Evolutionary conservation across 1,139 yeast species (phyloP).

Genomic region (Yamadazyma kanchanaburiensis): DNA sequence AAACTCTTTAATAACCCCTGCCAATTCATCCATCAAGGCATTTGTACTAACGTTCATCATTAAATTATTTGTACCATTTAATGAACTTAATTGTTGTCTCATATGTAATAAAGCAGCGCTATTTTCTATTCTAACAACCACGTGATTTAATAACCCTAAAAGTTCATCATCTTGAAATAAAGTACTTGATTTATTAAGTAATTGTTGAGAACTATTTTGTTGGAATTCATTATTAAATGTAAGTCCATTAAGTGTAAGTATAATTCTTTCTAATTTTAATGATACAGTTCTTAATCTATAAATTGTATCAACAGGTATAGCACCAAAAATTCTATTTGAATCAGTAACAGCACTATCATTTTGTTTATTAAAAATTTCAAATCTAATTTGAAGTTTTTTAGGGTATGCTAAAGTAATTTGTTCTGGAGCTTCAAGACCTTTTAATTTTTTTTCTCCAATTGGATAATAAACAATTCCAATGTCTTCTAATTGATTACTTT

Average conservation of each 20-base stretch:
- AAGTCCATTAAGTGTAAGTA: constrained; percentile 36
- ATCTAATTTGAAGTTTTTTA: constrained; percentile 55
- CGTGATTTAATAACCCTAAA: constrained; percentile 55
- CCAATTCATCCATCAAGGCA: constrained; percentile 26
- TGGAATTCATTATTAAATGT: constrained; percentile 25
- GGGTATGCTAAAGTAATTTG: constrained; percentile 80
- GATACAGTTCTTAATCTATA: constrained; percentile 48
- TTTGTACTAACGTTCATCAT: constrained; percentile 19
- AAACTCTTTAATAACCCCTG: constrained; percentile 12
- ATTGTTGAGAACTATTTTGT: constrained; percentile 22
- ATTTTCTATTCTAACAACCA: constrained; percentile 63
- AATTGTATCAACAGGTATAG: constrained; percentile 42
- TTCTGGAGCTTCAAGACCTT: constrained; percentile 95
- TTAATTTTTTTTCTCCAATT: constrained; percentile 83
- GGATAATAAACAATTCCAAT: constrained; percentile 69
- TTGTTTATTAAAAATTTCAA: constrained; percentile 39
- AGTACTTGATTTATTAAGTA: constrained; percentile 19
- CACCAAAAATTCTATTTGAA: constrained; percentile 30
- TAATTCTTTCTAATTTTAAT: constrained; percentile 47
- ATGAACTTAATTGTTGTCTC: constrained; percentile 29
- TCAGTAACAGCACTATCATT: constrained; percentile 13
- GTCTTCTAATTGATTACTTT: constrained; percentile 61
- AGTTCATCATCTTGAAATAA: constrained; percentile 33
- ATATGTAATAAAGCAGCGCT: constrained; percentile 37
- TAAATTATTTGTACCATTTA: constrained; percentile 20